These are phyloP conservation scores for Nicotiana tomentosiformis DNA, from an alignment of 257 asterid species.

Conservation along the genomic window DNA sequence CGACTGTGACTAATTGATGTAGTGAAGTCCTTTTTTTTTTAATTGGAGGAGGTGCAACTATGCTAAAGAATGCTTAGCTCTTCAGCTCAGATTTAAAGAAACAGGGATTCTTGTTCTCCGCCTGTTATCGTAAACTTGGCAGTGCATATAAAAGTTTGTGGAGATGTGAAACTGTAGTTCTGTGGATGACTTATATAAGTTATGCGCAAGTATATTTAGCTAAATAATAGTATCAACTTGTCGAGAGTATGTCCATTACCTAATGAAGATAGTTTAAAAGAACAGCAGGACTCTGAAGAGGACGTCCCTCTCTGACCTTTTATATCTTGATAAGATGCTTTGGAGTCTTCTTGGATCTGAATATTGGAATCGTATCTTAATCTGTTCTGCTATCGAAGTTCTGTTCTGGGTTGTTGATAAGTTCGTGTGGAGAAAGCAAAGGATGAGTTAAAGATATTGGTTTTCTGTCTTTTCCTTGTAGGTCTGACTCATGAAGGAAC, in stretches of 20 bases:
- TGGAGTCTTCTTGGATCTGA: conserved; percentile 5
- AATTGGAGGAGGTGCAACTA: neutral
- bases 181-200: neutral
- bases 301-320: neutral
- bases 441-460: neutral
- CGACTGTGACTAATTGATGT: neutral
- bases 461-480: conserved; percentile 9
- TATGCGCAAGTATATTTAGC: neutral
- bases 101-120: neutral
- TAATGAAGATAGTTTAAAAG: neutral
- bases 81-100: neutral
- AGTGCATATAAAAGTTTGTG: neutral
- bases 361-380: neutral
- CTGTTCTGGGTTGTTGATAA: neutral
- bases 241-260: neutral
- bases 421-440: neutral
- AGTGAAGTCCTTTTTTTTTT: neutral
- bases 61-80: neutral
- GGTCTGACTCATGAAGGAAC: conserved; percentile 1
- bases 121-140: neutral
- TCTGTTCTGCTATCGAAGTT: neutral
- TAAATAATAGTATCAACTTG: neutral
- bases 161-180: neutral
- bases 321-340: neutral
- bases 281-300: neutral